These are phyloP conservation scores for Pichia heedii DNA, from an alignment of 805 yeast genomes.

Conservation along the genomic window DNA sequence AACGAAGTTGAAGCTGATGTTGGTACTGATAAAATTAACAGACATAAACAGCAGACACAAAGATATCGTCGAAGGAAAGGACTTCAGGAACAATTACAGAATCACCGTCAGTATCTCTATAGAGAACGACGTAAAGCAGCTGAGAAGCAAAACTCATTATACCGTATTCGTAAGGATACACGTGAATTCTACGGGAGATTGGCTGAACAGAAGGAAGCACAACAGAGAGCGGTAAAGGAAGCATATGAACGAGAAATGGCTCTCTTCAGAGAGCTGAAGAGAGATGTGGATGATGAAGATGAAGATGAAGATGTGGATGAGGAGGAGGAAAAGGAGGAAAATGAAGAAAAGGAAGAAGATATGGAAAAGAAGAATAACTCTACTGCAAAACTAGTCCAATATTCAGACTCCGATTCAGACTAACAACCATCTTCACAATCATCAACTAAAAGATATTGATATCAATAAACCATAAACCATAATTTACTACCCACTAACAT, in stretches of 20 bases:
- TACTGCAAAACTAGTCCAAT: background rate
- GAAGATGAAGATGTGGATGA: background rate
- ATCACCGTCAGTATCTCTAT: conserved; percentile 25
- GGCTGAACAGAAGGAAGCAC: conserved; percentile 20
- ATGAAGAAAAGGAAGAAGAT: background rate
- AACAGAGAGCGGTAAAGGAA: conserved; percentile 5
- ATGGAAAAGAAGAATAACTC: background rate
- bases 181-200: conserved; percentile 28
- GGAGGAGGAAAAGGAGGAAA: background rate
- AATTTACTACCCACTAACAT: too few species aligned
- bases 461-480: too few species aligned
- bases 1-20: conserved; percentile 11
- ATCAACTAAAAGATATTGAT: too few species aligned
- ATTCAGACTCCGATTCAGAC: conserved; percentile 5
- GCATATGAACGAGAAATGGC: conserved; percentile 2
- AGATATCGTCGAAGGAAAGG: conserved; percentile 26
- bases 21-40: background rate
- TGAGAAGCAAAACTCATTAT: conserved; percentile 33
- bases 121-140: conserved; percentile 23
- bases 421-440: too few species aligned
- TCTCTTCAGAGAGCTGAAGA: background rate
- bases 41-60: background rate
- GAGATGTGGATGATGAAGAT: background rate
- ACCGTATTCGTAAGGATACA: conserved; percentile 32
- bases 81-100: conserved; percentile 33